phyloP scores from a whole-genome alignment of 176 grass and related monocot species.

The Metroxylon sagu region DNA sequence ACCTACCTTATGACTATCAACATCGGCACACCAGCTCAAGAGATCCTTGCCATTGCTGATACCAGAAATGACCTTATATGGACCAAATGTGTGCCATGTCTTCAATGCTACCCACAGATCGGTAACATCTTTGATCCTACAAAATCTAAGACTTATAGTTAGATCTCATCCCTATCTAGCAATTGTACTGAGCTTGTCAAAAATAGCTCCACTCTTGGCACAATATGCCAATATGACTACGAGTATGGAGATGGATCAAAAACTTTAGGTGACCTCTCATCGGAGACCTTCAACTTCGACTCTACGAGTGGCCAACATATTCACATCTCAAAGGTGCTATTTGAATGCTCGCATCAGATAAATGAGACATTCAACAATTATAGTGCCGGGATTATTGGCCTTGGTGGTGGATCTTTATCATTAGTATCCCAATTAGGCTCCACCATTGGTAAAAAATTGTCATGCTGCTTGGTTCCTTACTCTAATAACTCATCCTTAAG shows the following conservation, averaged over 20 bases:
- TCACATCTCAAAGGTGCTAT: not conserved
- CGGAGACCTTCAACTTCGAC: conserved; percentile 8
- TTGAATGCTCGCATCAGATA: conserved; percentile 8
- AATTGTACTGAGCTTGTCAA: no score
- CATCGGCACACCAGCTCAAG: conserved; percentile 37
- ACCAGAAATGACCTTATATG: conserved; percentile 66
- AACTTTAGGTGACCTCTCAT: no score
- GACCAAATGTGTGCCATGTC: conserved; percentile 24
- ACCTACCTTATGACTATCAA: conserved; percentile 32
- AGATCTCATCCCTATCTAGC: conserved; percentile 31
- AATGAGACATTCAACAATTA: conserved; percentile 2
- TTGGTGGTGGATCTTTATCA: no score
- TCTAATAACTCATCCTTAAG: no score
- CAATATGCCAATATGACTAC: no score
- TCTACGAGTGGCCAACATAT: not conserved
- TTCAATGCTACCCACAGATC: conserved; percentile 6
- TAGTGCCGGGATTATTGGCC: conserved; percentile 1
- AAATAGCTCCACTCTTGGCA: no score
- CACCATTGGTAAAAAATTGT: conserved; percentile 11
- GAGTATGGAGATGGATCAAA: no score
- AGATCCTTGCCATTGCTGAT: conserved; percentile 35
- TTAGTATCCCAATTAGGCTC: conserved; percentile 14
- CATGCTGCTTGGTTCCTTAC: conserved; percentile 14
- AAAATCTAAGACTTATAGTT: no score
- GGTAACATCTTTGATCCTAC: conserved; percentile 24